Base-by-base conservation (phyloP, 2,329 filamentous ascomycete genomes). In the Talaromyces atroroseus region DNA sequence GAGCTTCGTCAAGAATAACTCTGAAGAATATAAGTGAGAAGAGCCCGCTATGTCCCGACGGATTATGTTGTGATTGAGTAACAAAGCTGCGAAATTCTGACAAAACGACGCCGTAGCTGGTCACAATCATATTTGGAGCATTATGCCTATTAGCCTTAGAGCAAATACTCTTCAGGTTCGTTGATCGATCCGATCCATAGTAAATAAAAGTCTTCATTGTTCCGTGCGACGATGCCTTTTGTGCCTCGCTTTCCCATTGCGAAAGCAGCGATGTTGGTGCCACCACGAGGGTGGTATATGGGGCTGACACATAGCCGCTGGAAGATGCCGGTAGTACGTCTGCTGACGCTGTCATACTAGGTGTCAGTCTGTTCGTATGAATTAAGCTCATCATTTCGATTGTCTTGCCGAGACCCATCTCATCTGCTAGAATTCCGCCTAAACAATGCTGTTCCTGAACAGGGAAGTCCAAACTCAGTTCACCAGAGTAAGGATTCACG, bases 391-490 rank as follows among this genome's bases (percentile, higher is more conserved):
- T 83, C 91, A 99, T 97, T 68, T 99, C 92, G 53, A 99, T 97
- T 0, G 94, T 99, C 76, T 99, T 99, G 34, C 94, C 94, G 1
- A 99, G 78, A 48, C 94, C 94, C 94, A 99, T 99, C 73, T 97
- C 81, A 66, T 99, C 94, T 8, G 94, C 94, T 44, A 99, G 77
- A 57, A 99, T 89, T 5, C 94, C 94, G 46, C 94, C 94, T 0
- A 96, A 78, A 63, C 94, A 99, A 68, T 95, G 90, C 67, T 97
- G 94, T 65, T 97, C 90, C 68, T 99, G 94, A 2, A 85, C 83
- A 0, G 94, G 94, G 62, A 99, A 99, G 5, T 95, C 85, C 0
- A 97, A 77, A 1, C 91, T 95, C 52, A 99, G 76, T 63, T 97
- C 92, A 8, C 94, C 94, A 6, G 92, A 96, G 70, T 99, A 99